phyloP scores from a whole-genome alignment of 2,329 filamentous ascomycete species.

The Paraconiothyrium brasiliense region DNA sequence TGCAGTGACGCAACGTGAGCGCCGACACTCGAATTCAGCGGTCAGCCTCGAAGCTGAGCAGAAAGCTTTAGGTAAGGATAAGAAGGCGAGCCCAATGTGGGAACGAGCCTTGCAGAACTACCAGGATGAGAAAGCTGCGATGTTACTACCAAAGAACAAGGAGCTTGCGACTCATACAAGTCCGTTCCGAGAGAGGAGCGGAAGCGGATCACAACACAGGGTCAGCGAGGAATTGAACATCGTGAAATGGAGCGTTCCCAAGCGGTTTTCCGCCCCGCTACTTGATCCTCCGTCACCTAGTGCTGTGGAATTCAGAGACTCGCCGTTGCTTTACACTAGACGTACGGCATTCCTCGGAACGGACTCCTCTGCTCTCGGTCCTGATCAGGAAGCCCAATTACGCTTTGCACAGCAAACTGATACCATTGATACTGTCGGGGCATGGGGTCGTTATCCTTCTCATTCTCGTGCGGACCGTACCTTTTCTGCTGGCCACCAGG shows the following conservation, averaged over 20 bases:
- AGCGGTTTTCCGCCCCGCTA: slow-evolving; percentile 23
- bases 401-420: slow-evolving; percentile 42
- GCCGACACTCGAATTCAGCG: slow-evolving; percentile 42
- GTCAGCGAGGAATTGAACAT: slow-evolving; percentile 2
- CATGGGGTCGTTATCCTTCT: slow-evolving; percentile 59
- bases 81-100: slow-evolving; percentile 43
- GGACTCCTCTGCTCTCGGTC: slow-evolving; percentile 17
- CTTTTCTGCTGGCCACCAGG: slow-evolving; percentile 49
- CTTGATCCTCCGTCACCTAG: slow-evolving; percentile 13
- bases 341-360: slow-evolving; percentile 32
- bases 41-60: slow-evolving; percentile 42
- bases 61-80: slow-evolving; percentile 32
- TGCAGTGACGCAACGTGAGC: slow-evolving; percentile 27
- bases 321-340: slow-evolving; percentile 15
- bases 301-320: not conserved
- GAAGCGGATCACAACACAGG: slow-evolving; percentile 25
- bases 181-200: slow-evolving; percentile 46
- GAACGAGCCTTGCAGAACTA: slow-evolving; percentile 48
- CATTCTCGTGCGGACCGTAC: slow-evolving; percentile 55
- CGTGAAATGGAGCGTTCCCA: slow-evolving; percentile 13
- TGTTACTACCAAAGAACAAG: slow-evolving; percentile 47
- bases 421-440: slow-evolving; percentile 37
- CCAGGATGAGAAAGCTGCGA: slow-evolving; percentile 45
- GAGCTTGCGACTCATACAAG: slow-evolving; percentile 36
- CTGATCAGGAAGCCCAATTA: slow-evolving; percentile 24